Evolutionary conservation across 2,329 filamentous ascomycete genomes (phyloP).

Genomic region (Calycina herbarum): DNA sequence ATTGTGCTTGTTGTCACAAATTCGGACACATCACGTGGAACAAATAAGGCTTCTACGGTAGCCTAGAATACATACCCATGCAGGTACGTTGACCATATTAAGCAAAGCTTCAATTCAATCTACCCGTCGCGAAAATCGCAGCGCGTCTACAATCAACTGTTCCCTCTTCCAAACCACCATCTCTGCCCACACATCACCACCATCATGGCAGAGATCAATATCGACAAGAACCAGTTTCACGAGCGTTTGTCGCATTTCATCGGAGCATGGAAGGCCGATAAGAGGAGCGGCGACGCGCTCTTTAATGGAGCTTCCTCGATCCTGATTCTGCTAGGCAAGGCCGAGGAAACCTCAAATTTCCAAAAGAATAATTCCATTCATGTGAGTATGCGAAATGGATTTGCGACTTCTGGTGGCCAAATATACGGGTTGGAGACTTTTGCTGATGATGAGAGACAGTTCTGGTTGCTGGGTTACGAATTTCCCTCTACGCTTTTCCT

Average conservation of each 20-base stretch:
- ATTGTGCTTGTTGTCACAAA: not conserved
- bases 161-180: constrained; percentile 1
- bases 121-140: constrained; percentile 8
- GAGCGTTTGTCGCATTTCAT: constrained; percentile 86
- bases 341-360: constrained; percentile 81
- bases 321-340: constrained; percentile 90
- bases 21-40: not conserved
- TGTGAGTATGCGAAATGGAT: constrained; percentile 53
- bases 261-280: constrained; percentile 94
- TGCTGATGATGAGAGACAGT: constrained; percentile 52
- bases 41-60: not conserved
- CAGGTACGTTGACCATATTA: not conserved
- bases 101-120: constrained; percentile 9
- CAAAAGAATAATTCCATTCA: constrained; percentile 97
- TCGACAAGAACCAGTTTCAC: constrained; percentile 91
- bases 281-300: constrained; percentile 78
- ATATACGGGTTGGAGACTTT: not conserved
- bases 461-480: constrained; percentile 98
- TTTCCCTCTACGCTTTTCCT: constrained; percentile 95
- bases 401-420: not conserved
- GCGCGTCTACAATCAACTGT: not conserved
- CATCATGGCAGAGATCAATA: constrained; percentile 75
- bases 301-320: constrained; percentile 88
- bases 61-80: not conserved
- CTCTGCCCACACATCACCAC: constrained; percentile 11